Base-by-base conservation (phyloP, 805 yeast species). In the Lipomyces kockii region DNA sequence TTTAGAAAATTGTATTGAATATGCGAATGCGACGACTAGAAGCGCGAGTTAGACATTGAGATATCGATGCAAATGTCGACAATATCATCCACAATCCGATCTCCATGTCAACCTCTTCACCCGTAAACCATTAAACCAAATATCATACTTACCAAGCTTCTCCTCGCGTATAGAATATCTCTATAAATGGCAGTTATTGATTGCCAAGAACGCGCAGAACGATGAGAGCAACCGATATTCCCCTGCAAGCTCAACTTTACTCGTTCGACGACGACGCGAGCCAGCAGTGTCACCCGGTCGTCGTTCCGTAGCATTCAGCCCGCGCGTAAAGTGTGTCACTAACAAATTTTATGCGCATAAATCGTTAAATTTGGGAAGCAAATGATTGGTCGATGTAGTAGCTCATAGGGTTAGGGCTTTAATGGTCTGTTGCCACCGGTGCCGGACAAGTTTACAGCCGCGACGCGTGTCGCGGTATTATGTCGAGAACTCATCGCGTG, bases 401-500 rank as follows among this genome's bases (percentile, higher is more conserved):
- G 27, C 53, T 49, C 53, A 49, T 49, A 49, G 53, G 53, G 27
- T 49, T 49, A 49, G 53, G 53, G 32, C 32, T 29, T 29, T 29
- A 7, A 29, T 29, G 5, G 32, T 1, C 17, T 37, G 17, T 37
- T 37, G 43, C 43, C 43, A 37, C 43, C 43, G 17, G 17, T 25
- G 27, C n/a, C n/a, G n/a, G n/a, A n/a, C n/a, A 25, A 25, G 2
- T 25, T 25, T 25, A 25, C 27, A 2, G 27, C 27, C 2, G 27
- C 27, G 29, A 27, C 29, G 3, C 0, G 4, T 4, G 29, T 27
- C 32, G 32, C 6, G 32, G 32, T 7, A 29, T 29, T 29, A 29
- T 29, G 32, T 29, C 32, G 1, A 29, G 6, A 4, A 29, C 32
- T 29, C 32, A 29, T 29, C 32, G 32, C 32, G 6, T 29, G 32